A percentile compares a stretch with the other conserved stretches of the same genome.
phyloP scores from a whole-genome alignment of 257 asterid species.

The Cinchona pubescens region DNA sequence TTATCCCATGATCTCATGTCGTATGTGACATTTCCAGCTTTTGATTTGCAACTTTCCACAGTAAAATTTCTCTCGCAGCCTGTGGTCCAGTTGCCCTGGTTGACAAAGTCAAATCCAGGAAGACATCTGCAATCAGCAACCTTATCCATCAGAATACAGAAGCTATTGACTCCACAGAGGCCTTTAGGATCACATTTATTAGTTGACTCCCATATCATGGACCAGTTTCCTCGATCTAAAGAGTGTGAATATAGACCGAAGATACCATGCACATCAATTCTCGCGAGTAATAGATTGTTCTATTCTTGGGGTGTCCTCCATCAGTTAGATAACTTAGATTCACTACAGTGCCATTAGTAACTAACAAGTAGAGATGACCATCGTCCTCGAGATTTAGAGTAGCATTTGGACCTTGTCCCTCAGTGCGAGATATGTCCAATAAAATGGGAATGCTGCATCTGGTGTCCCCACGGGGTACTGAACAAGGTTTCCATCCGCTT shows the following conservation, averaged over 20 bases:
- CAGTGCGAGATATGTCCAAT: constrained; percentile 15
- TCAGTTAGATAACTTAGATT: constrained; percentile 29
- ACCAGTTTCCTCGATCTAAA: constrained; percentile 22
- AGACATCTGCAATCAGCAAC: constrained; percentile 34
- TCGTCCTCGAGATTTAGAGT: constrained; percentile 33
- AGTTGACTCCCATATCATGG: constrained; percentile 15
- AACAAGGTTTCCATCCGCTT: constrained; percentile 50
- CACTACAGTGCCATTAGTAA: constrained; percentile 2
- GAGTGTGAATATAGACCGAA: constrained; percentile 35
- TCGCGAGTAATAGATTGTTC: constrained; percentile 26
- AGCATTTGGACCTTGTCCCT: constrained; percentile 11
- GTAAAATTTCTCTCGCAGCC: constrained; percentile 35
- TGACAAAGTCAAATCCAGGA: constrained; percentile 37
- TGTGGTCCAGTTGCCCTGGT: constrained; percentile 28
- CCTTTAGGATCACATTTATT: constrained; percentile 43
- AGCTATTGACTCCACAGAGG: constrained; percentile 48
- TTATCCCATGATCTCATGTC: constrained; percentile 18
- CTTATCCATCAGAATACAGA: constrained; percentile 23
- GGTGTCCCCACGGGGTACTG: constrained; percentile 30
- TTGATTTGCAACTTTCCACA: constrained; percentile 21
- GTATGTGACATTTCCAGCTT: not conserved
- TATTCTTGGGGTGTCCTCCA: constrained; percentile 21
- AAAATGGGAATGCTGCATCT: constrained; percentile 7
- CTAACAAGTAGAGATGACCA: constrained; percentile 43
- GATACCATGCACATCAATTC: constrained; percentile 47